Percentiles rank a stretch among this genome's conserved stretches.
phyloP scores from a whole-genome alignment of 805 yeast genomes.

The Candida silvicultrix region DNA sequence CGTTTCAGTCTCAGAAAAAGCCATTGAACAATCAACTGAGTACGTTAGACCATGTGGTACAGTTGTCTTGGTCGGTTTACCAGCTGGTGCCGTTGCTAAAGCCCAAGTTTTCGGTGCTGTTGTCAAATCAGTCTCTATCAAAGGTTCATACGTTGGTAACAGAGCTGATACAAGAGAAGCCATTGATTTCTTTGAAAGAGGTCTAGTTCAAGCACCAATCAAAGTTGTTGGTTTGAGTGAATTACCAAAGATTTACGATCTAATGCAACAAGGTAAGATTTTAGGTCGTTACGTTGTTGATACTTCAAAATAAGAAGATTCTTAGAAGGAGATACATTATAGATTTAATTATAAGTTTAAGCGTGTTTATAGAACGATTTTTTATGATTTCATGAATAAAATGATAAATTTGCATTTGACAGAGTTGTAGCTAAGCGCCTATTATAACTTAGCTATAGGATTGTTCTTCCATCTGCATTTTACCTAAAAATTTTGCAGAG shows the following conservation, averaged over 20 bases:
- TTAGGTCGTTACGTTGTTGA: constrained; percentile 62
- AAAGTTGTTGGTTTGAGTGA: constrained; percentile 51
- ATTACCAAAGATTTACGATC: constrained; percentile 44
- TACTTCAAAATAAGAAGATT: constrained; percentile 29
- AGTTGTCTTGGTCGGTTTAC: constrained; percentile 67
- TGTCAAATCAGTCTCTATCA: constrained; percentile 59
- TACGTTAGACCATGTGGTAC: constrained; percentile 62
- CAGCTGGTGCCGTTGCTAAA: constrained; percentile 66
- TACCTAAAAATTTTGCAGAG: too few species aligned
- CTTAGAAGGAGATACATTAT: background rate
- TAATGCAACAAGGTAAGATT: constrained; percentile 59
- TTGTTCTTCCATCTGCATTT: too few species aligned
- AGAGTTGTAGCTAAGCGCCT: background rate
- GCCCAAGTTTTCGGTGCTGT: constrained; percentile 68
- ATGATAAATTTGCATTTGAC: background rate
- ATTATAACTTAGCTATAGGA: too few species aligned
- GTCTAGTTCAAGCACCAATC: constrained; percentile 57
- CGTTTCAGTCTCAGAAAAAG: constrained; percentile 62
- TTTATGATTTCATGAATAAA: background rate
- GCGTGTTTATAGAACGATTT: background rate
- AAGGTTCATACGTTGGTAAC: constrained; percentile 84
- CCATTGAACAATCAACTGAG: constrained; percentile 53
- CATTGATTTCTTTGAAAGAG: constrained; percentile 62
- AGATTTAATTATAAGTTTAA: background rate
- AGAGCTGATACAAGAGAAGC: constrained; percentile 80